Base-by-base conservation (phyloP, 2,329 filamentous ascomycete species). In the Phaeosphaeriaceae sp. region DNA sequence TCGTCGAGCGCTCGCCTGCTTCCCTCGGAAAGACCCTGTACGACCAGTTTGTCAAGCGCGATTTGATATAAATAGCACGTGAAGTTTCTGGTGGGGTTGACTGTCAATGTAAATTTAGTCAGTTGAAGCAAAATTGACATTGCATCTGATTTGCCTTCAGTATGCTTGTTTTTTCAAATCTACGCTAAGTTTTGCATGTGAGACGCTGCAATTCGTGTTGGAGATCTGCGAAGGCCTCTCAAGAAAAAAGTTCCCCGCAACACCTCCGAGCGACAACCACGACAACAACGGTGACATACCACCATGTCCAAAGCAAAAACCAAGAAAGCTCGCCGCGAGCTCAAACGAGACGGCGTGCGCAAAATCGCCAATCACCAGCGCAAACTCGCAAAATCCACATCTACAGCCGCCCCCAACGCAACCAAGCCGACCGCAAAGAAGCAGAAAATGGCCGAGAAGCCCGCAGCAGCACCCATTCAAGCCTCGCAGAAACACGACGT, bases 11-110 rank as follows among this genome's bases (percentile, higher is more conserved):
- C 81, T 73, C 70, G 49, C 71, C 95, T 66, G 95, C 95, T 68
- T 82, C 88, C 70, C 87, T 99, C 72, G 95, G 95, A 79, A 97
- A 97, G 88, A 90, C 93, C 60, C 85, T 99, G 75, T 92, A 96
- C 78, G 90, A 91, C 65, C 92, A 98, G 85, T 99, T 99, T 79
- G 92, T 98, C 79, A 92, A 93, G 86, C 88, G 92, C 67, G 95
- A 99, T 82, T 84, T 99, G 79, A 88, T 99, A 84, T 99, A 91
- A 86, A 44, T 22, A 31, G 46, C 31, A 13, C 13, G 15, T 15
- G 48, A 24, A 10, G 20, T 19, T 36, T 10, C 33, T 51, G 22
- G 15, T 25, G 20, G 15, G 36, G 15, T 40, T 40, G 63, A 57
- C 51, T 54, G 62, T 66, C 54, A 68, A 63, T 75, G 72, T 76